Evolutionary conservation across 1,139 yeast species (phyloP).

Genomic region (Hansenula sp.): DNA sequence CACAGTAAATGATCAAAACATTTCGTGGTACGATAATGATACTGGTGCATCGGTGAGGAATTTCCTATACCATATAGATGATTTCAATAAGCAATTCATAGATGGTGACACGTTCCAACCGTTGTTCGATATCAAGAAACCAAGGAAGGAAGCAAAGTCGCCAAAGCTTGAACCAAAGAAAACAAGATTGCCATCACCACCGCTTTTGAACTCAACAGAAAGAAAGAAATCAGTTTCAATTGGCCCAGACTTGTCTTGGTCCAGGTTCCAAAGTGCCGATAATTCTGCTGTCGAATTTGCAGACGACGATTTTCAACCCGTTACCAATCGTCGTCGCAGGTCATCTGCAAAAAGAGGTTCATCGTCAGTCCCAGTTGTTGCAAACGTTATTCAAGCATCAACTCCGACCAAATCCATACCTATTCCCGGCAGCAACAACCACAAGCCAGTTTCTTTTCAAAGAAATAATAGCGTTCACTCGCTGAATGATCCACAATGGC

Average conservation of each 20-base stretch:
- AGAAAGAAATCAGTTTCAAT: slow-evolving; percentile 8
- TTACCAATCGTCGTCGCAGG: slow-evolving; percentile 25
- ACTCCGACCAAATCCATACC: slow-evolving; percentile 10
- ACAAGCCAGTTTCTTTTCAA: neutral
- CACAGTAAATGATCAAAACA: slow-evolving; percentile 8
- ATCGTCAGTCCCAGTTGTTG: neutral
- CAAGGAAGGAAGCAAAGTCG: slow-evolving; percentile 14
- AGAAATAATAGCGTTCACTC: slow-evolving; percentile 2
- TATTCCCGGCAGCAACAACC: slow-evolving; percentile 1
- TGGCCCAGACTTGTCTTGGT: neutral
- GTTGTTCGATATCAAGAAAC: slow-evolving; percentile 35
- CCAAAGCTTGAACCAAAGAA: slow-evolving; percentile 11
- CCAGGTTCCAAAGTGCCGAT: slow-evolving; percentile 7
- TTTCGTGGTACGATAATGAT: slow-evolving; percentile 26
- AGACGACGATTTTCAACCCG: slow-evolving; percentile 26
- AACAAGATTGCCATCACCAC: slow-evolving; percentile 6
- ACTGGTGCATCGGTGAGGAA: slow-evolving; percentile 20
- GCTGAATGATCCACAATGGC: neutral
- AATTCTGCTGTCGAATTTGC: slow-evolving; percentile 23
- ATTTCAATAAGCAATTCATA: slow-evolving; percentile 49
- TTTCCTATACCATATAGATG: slow-evolving; percentile 30
- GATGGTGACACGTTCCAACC: slow-evolving; percentile 45
- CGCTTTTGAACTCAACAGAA: slow-evolving; percentile 3
- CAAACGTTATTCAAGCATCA: neutral
- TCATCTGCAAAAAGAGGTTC: slow-evolving; percentile 21